Conservation (phyloP, 1,284 basidiomycete genomes). For the Bjerkandera adusta region DNA sequence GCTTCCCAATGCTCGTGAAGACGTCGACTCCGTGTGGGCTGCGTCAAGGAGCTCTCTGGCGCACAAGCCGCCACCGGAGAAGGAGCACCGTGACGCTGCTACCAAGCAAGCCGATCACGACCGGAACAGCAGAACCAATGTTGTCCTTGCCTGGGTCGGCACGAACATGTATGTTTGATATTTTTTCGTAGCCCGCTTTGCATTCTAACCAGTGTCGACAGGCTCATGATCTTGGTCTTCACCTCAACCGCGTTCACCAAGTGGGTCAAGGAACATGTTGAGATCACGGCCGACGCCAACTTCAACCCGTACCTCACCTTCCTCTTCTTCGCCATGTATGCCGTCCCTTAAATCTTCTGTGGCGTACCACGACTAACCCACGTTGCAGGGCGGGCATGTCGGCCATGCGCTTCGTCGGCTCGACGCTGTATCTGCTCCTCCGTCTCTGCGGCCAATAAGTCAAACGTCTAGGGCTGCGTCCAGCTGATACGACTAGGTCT, state of each 20-base stretch:
- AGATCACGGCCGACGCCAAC: conserved; percentile 41
- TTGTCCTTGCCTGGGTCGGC: conserved; percentile 83
- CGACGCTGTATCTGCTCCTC: conserved; percentile 75
- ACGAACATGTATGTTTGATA: conserved; percentile 67
- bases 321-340: conserved; percentile 80
- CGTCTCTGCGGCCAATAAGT: conserved; percentile 56
- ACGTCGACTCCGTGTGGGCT: conserved; percentile 84
- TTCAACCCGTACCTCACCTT: conserved; percentile 88
- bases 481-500: no score
- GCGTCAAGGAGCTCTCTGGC: conserved; percentile 69
- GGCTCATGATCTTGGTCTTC: conserved; percentile 78
- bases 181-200: conserved; percentile 14
- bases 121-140: conserved; percentile 80
- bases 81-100: conserved; percentile 82
- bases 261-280: conserved; percentile 56
- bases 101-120: conserved; percentile 89
- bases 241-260: conserved; percentile 74
- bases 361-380: conserved; percentile 5
- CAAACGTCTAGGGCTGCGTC: neutral
- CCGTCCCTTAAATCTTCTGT: no score
- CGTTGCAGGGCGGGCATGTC: conserved; percentile 68
- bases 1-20: conserved; percentile 76
- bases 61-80: conserved; percentile 62
- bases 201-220: conserved; percentile 22
- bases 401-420: conserved; percentile 76